Base-by-base conservation (phyloP, 2,329 filamentous ascomycete species). In the Bertia moriformis region DNA sequence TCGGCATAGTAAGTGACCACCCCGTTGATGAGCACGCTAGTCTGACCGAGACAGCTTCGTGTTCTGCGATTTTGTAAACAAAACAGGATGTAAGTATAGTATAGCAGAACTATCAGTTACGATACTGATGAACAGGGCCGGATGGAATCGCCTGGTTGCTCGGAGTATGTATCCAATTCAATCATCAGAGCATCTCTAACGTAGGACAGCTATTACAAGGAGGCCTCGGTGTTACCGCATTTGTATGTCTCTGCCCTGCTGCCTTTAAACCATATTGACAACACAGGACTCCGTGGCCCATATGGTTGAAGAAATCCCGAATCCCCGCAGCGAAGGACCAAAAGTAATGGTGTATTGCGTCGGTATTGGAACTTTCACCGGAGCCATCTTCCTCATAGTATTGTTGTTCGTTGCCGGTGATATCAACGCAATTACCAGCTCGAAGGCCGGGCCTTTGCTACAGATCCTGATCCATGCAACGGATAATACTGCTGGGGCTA, bases 381-480 rank as follows among this genome's bases (percentile, higher is more conserved):
- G 77, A 1, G 71, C 71, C 40, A 56, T 79, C 38, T 81, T 80
- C 51, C 57, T 81, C 15, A 62, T 69, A 35, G 69, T 74, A 22
- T 58, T 83, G 1, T 65, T 83, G 1, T 82, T 83, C 39, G 74
- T 78, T 38, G 62, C 76, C 19, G 67, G 68, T 2, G 66, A 78
- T 43, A 63, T 76, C 37, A 56, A 71, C 17, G 52, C 57, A 1
- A 70, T 78, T 36, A 77, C 78, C 41, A 51, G 51, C 0, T 72
- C 72, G 0, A 46, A 65, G 1, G 66, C 69, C 1, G 73, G 73
- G 0, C 76, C 76, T 0, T 52, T 81, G 1, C 57, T 78, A 2
- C 66, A 76, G 43, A 81, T 80, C 39, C 61, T 83, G 38, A 67
- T 69, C 47, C 64, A 78, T 37, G 74, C 77, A 1, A 83, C 78